Base-by-base conservation (phyloP, 257 asterid genomes). In the Lithospermum erythrorhizon region DNA sequence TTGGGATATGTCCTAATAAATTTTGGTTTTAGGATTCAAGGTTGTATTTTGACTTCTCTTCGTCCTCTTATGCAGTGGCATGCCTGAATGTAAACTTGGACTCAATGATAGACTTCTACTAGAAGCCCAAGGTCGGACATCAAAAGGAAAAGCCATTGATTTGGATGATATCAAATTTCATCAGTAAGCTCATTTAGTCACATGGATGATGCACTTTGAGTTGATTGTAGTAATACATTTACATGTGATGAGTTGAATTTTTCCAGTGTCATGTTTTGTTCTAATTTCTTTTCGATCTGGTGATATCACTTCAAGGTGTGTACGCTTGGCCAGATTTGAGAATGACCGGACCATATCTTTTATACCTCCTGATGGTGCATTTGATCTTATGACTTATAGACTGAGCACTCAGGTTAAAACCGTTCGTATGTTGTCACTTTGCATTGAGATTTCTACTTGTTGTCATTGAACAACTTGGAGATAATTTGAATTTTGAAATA, bases 351-450 rank as follows among this genome's bases (percentile, higher is more conserved):
- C 83, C 3, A 81, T 81, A 62, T 68, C 87, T 41, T 81, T 81
- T 65, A 63, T 81, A 70, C 87, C 87, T 53, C 83, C 87, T 24
- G 83, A 81, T 70, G 83, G 87, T 58, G 14, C 81, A 25, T 80
- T 80, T 62, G 83, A 80, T 72, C 83, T 80, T 51, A 80, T 80
- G 86, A 78, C 83, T 24, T 78, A 81, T 62, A 81, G 82, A 65
- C 82, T 81, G 63, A 70, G 78, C 65, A 75, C 83, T 18, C 80
- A 78, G 87, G 83, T 76, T 52, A 23, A 56, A 56, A 23, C 30
- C 30, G 18, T 21, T 55, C 30, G 17, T 56, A 53, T 53, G 57
- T 41, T 23, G 60, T 41, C 4, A 41, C 1, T 41, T 11, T 41
- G 49, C 49, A 41, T 41, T 41, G 49, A 11, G 49, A 41, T 41